phyloP scores from a whole-genome alignment of 169 alveolate species.

The Eimeria maxima region DNA sequence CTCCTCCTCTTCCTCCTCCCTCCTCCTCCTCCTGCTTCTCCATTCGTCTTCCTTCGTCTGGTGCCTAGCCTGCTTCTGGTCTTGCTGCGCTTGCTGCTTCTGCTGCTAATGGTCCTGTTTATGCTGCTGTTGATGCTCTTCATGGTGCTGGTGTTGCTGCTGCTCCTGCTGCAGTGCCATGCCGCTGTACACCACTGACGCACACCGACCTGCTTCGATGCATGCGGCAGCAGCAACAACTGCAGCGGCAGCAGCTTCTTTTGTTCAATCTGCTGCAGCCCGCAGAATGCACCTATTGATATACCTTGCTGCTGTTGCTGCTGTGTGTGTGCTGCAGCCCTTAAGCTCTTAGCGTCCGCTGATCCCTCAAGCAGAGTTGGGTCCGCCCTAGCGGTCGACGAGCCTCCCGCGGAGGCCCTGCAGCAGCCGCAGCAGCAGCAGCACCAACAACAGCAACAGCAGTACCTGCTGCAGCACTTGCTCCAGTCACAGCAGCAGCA shows the following conservation, averaged over 20 bases:
- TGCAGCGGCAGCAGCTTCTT: not conserved
- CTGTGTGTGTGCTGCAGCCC: constrained; percentile 46
- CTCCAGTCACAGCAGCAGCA: not conserved
- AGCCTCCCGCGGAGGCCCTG: constrained; percentile 24
- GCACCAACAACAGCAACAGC: not conserved
- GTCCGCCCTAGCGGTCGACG: not conserved
- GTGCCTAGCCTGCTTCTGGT: no score
- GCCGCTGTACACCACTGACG: not conserved
- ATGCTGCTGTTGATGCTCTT: not conserved
- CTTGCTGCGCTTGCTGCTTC: not conserved
- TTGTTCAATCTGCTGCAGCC: not conserved
- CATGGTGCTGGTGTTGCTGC: not conserved
- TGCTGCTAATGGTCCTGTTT: not conserved
- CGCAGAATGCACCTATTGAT: not conserved
- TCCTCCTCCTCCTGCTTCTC: no score
- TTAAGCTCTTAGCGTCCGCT: not conserved
- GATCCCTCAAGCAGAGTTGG: not conserved
- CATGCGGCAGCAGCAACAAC: not conserved
- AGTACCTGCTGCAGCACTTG: not conserved
- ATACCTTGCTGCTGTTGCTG: not conserved
- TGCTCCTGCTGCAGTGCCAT: not conserved
- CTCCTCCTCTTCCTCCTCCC: no score
- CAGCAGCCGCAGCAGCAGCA: constrained; percentile 15
- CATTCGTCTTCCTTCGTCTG: no score
- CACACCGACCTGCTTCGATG: not conserved